These are phyloP conservation scores for Pelagomonas calceolata DNA, from an alignment of 108 stramenopile genomes.

Conservation along the genomic window DNA sequence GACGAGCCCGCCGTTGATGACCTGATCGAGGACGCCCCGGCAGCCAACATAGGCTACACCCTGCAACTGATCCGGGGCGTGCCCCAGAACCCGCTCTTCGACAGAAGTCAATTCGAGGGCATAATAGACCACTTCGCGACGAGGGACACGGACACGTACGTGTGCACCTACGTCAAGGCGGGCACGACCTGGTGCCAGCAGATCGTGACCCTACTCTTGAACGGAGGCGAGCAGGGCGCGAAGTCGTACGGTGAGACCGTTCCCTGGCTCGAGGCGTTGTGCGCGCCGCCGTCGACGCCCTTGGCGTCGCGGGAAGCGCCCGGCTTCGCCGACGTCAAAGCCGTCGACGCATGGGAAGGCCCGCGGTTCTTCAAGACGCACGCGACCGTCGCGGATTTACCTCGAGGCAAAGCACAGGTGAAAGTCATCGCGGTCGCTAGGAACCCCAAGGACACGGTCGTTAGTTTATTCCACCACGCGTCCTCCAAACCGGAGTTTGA, in stretches of 20 bases:
- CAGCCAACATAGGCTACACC: conserved; percentile 11
- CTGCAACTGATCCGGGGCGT: conserved; percentile 11
- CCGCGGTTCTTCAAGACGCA: conserved; percentile 34
- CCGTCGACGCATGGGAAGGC: conserved; percentile 3
- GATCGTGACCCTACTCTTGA: conserved; percentile 21
- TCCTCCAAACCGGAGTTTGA: conserved; percentile 10
- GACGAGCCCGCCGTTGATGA: background rate
- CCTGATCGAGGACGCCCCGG: background rate
- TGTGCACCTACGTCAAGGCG: conserved; percentile 35
- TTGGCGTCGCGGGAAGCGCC: conserved; percentile 15
- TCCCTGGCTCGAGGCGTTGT: conserved; percentile 30
- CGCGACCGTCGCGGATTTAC: conserved; percentile 22
- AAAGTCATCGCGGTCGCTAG: conserved; percentile 27
- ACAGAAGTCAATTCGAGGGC: background rate
- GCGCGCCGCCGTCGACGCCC: conserved; percentile 4
- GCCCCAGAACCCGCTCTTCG: conserved; percentile 20
- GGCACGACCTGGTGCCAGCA: conserved; percentile 38
- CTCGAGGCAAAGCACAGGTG: conserved; percentile 14
- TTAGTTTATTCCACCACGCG: conserved; percentile 26
- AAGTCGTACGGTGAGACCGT: conserved; percentile 23
- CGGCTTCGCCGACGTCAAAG: conserved; percentile 22
- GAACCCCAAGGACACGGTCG: conserved; percentile 35
- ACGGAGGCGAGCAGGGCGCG: conserved; percentile 19
- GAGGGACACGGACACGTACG: conserved; percentile 29
- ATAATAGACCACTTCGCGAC: conserved; percentile 29